Base-by-base conservation (phyloP, 768 basidiomycete genomes). In the Tremella mesenterica region DNA sequence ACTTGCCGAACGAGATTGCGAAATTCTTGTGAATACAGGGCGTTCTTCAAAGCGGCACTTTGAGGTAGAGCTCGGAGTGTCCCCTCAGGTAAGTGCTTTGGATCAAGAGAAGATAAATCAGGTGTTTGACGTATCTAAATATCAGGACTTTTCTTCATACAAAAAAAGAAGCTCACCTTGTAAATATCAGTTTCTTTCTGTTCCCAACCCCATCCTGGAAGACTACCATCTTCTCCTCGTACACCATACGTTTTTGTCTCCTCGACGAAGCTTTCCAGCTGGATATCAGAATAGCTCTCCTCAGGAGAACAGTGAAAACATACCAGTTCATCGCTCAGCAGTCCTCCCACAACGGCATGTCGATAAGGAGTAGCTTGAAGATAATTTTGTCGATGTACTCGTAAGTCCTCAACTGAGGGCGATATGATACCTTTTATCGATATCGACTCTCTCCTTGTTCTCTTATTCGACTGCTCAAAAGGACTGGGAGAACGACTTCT, bases 131-230 rank as follows among this genome's bases (percentile, higher is more conserved):
- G 85, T 64, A 97, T 85, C 92, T 96, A 62, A 12, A 34, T 52
- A 39, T 36, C 44, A 34, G 6, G 48, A 53, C 29, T 43, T 9
- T 2, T 28, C 26, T 31, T 9, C 6, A 14, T 2, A n/a, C 18
- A 3, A 31, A 25, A 26, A 21, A 33, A 18, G n/a, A 23, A 50
- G 53, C 34, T 45, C 44, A 86, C 88, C 83, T 88, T 90, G 81
- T 96, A 97, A 60, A 97, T 97, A 69, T 97, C 93, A 2, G 93
- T 97, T 78, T 96, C 88, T 76, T 95, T 97, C 76, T 90, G 65
- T 43, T 72, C 71, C 70, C 71, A 75, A 21, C 72, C 72, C 72
- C 72, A 73, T 23, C 70, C 72, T 13, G 60, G 70, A 20, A 71
- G 57, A 39, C 64, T 60, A 7, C 60, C 68, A 30, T 68, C 64